Conservation (phyloP, 208 protist genomes). For the Leishmania lainsoni region DNA sequence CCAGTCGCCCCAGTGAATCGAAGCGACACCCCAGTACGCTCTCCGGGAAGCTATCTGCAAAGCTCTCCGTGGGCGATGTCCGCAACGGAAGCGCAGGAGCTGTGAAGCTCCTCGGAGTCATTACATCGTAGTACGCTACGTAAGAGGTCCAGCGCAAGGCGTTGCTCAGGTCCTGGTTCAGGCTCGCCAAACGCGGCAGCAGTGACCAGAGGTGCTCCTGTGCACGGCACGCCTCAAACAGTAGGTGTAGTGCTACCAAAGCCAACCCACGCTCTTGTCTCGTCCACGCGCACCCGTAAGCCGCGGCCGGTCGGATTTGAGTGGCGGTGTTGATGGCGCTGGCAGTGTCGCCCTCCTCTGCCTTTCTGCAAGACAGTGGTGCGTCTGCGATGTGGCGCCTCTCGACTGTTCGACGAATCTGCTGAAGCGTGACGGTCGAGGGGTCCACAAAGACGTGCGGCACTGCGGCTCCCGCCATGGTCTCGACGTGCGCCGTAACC, state of each 20-base stretch:
- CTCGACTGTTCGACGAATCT: conserved; percentile 2
- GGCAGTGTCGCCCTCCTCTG: neutral
- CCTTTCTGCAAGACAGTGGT: neutral
- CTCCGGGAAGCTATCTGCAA: conserved; percentile 3
- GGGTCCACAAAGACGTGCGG: conserved; percentile 23
- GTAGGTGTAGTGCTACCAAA: conserved; percentile 60
- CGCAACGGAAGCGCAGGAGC: neutral
- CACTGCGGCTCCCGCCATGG: neutral
- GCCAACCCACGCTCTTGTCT: conserved; percentile 39
- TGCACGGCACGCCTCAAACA: conserved; percentile 67
- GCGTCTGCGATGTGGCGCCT: conserved; percentile 16
- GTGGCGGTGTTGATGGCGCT: neutral
- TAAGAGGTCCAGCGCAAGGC: conserved; percentile 54
- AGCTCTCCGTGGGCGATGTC: conserved; percentile 3
- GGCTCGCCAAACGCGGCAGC: conserved; percentile 45
- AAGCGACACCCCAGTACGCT: neutral
- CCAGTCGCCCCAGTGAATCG: conserved; percentile 2
- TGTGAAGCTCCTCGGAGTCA: neutral
- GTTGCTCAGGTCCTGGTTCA: conserved; percentile 43
- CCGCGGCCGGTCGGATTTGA: neutral
- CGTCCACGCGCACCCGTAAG: conserved; percentile 28
- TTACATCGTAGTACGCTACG: conserved; percentile 48
- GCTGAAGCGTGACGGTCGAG: conserved; percentile 19
- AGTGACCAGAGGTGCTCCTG: conserved; percentile 64
- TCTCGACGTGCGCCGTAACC: neutral